Base-by-base conservation (phyloP, 257 asterid genomes). In the Echium plantagineum region DNA sequence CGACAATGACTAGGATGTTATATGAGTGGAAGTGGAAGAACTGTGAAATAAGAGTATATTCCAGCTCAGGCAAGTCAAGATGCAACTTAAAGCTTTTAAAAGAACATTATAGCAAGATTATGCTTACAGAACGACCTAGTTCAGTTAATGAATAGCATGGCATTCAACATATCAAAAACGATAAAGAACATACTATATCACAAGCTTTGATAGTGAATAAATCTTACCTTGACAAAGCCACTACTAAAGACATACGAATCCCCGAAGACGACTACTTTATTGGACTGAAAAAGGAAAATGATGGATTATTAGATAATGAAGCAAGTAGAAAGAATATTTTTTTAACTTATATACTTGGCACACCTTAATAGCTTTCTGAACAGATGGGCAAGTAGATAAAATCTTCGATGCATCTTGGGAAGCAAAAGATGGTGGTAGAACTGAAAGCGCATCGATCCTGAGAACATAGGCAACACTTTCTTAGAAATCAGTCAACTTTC, bases 381-480 rank as follows among this genome's bases (percentile, higher is more conserved):
- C 89, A 63, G 94, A 83, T 20, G 91, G 89, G 64, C 94, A 89
- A 18, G 83, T 83, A 64, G 89, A 84, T 58, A 93, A 86, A 69
- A 93, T 76, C 80, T 79, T 89, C 18, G 83, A 80, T 58, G 97
- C 94, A 75, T 93, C 98, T 75, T 80, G 89, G 57, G 84, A 74
- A 64, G 78, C 76, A 81, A 93, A 85, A 61, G 97, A 83, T 66
- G 87, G 26, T 42, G 99, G 97, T 64, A 93, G 78, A 57, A 86
- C 87, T 30, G 94, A 82, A 61, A 93, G 94, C 18, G 95, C 78
- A 77, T 84, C 89, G 71, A 93, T 70, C 98, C 98, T 91, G 90
- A 72, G 77, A 62, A 71, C 20, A 21, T 55, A 61, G 31, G 31
- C 22, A 22, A 13, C 58, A 49, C 57, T 26, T 9, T 31, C 56